These are phyloP conservation scores for Pisolithus marmoratus DNA, from an alignment of 768 basidiomycete genomes.

Conservation along the genomic window DNA sequence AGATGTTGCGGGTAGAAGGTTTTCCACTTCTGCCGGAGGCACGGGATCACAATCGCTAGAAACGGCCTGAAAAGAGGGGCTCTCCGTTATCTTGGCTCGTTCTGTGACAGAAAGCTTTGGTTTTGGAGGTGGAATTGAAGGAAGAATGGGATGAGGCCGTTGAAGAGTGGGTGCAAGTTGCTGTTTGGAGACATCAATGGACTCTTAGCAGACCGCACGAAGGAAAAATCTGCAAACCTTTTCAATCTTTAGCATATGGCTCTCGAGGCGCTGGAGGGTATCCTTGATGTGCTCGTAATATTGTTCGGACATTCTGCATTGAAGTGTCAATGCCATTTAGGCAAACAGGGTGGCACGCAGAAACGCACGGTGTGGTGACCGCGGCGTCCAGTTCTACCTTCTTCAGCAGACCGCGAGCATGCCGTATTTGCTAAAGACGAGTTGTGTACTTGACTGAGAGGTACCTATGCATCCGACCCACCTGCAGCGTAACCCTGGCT, in stretches of 20 bases:
- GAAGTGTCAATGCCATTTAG: neutral
- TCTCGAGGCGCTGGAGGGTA: slow-evolving; percentile 53
- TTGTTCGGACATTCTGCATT: slow-evolving; percentile 35
- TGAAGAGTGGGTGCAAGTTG: slow-evolving; percentile 34
- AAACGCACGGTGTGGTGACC: slow-evolving; percentile 39
- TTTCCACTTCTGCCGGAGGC: slow-evolving; percentile 13
- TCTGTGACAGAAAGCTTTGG: slow-evolving; percentile 8
- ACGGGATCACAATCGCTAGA: slow-evolving; percentile 13
- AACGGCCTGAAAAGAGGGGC: slow-evolving; percentile 13
- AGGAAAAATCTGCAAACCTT: slow-evolving; percentile 33
- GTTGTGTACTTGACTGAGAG: neutral
- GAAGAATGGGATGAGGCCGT: slow-evolving; percentile 46
- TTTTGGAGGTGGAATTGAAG: slow-evolving; percentile 43
- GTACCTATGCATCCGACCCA: slow-evolving; percentile 16
- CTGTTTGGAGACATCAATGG: slow-evolving; percentile 21
- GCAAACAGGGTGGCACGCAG: neutral
- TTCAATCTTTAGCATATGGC: slow-evolving; percentile 44
- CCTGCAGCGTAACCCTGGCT: slow-evolving; percentile 53
- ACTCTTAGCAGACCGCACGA: neutral
- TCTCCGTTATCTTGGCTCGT: neutral
- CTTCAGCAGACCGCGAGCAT: slow-evolving; percentile 50
- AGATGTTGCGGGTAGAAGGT: slow-evolving; percentile 37
- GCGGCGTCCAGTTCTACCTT: slow-evolving; percentile 50
- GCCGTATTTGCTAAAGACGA: slow-evolving; percentile 40
- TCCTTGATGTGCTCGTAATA: slow-evolving; percentile 42